Evolutionary conservation across 441 rosid genomes (phyloP).

Genomic region (Bruguiera hainesii): DNA sequence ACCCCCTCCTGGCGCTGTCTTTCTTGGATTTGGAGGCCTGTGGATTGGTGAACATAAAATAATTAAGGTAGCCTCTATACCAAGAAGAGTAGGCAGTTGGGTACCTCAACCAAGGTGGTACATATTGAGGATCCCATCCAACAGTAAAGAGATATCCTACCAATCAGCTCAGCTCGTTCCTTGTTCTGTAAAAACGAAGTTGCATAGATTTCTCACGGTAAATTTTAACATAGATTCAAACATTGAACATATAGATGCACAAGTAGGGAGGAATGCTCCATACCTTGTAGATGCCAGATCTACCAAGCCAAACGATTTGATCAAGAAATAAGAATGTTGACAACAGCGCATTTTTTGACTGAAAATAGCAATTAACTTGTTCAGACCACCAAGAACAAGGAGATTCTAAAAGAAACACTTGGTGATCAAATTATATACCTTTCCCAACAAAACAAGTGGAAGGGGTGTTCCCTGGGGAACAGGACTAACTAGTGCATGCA

Average conservation of each 20-base stretch:
- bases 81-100: conserved; percentile 17
- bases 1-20: background rate
- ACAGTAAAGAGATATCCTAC: conserved; percentile 87
- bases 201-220: background rate
- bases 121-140: conserved; percentile 89
- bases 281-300: conserved; percentile 93
- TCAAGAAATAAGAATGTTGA: conserved; percentile 95
- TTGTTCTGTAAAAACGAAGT: conserved; percentile 51
- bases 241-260: conserved; percentile 3
- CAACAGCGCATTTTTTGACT: conserved; percentile 89
- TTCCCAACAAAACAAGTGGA: conserved; percentile 80
- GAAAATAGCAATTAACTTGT: conserved; percentile 27
- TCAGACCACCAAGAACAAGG: conserved; percentile 7
- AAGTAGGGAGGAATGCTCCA: conserved; percentile 6
- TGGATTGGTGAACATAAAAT: background rate
- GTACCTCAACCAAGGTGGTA: conserved; percentile 83
- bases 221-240: conserved; percentile 6
- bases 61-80: background rate
- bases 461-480: conserved; percentile 91
- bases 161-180: conserved; percentile 75
- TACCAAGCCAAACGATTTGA: conserved; percentile 96
- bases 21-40: background rate
- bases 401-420: background rate
- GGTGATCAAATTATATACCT: conserved; percentile 39
- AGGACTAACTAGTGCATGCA: conserved; percentile 82